Percentiles rank a stretch among this genome's conserved stretches.
Evolutionary conservation across 2,329 filamentous ascomycete species (phyloP).

Genomic region (Trichoderma sp.): DNA sequence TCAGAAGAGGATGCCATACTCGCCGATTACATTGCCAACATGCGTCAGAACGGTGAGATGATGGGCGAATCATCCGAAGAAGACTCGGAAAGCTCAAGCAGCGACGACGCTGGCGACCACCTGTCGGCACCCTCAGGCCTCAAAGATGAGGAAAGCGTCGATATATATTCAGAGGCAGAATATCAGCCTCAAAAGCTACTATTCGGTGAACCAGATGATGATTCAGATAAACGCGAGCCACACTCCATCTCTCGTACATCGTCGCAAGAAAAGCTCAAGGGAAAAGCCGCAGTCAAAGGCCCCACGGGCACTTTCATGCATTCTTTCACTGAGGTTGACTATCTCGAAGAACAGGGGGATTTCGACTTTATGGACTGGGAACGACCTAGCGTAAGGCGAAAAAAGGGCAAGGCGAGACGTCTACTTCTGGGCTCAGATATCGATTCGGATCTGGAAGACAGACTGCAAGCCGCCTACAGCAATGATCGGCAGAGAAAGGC

Average conservation of each 20-base stretch:
- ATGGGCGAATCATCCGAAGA: conserved; percentile 65
- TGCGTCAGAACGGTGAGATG: conserved; percentile 55
- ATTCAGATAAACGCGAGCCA: neutral
- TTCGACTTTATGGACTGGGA: conserved; percentile 88
- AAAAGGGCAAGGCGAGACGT: conserved; percentile 66
- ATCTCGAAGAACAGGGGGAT: conserved; percentile 56
- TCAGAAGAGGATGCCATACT: conserved; percentile 59
- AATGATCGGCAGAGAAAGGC: conserved; percentile 74
- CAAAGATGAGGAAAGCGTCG: neutral
- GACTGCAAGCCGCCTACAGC: conserved; percentile 63
- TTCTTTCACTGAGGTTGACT: neutral
- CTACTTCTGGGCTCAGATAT: conserved; percentile 56
- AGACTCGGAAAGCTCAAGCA: conserved; percentile 31
- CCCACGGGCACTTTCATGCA: neutral
- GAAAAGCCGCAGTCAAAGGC: neutral
- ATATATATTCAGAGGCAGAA: neutral
- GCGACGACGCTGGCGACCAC: neutral
- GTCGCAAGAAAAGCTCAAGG: neutral
- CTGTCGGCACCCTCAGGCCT: neutral
- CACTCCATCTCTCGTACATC: neutral
- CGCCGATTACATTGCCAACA: conserved; percentile 73
- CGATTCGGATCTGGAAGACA: conserved; percentile 68
- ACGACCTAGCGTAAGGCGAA: conserved; percentile 64
- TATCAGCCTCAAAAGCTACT: neutral
- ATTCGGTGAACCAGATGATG: neutral